Evolutionary conservation across 805 yeast species (phyloP).

Genomic region (Debaryomyces castellii): DNA sequence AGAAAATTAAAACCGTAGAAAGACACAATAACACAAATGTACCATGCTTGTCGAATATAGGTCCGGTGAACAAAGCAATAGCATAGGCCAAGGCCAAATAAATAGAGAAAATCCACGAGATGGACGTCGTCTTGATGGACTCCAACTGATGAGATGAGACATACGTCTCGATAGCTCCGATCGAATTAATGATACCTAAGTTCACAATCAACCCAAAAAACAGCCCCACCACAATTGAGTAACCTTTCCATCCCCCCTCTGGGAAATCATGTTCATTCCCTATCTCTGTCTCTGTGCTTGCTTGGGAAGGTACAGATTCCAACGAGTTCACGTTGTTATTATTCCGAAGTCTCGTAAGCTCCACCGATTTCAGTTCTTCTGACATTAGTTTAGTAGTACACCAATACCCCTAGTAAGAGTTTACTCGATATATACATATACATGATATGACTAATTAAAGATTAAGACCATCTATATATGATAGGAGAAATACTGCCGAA

Average conservation of each 20-base stretch:
- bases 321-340: background rate
- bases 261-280: background rate
- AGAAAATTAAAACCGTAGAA: conserved; percentile 43
- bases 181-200: conserved; percentile 57
- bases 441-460: no score
- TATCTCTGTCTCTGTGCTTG: background rate
- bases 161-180: conserved; percentile 65
- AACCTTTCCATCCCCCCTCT: conserved; percentile 62
- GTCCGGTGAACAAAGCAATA: conserved; percentile 54
- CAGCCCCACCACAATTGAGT: conserved; percentile 56
- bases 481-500: no score
- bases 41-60: conserved; percentile 65
- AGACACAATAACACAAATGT: conserved; percentile 40
- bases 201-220: conserved; percentile 54
- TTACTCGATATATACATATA: no score
- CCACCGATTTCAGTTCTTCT: background rate
- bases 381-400: background rate
- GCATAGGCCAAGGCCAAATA: conserved; percentile 49
- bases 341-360: background rate
- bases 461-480: no score
- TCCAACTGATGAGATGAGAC: conserved; percentile 55
- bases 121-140: conserved; percentile 42
- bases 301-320: background rate
- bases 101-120: conserved; percentile 67
- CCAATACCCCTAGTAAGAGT: no score